Evolutionary conservation across 179 eudicot genomes (phyloP).

Genomic region (Drosera spatulata): DNA sequence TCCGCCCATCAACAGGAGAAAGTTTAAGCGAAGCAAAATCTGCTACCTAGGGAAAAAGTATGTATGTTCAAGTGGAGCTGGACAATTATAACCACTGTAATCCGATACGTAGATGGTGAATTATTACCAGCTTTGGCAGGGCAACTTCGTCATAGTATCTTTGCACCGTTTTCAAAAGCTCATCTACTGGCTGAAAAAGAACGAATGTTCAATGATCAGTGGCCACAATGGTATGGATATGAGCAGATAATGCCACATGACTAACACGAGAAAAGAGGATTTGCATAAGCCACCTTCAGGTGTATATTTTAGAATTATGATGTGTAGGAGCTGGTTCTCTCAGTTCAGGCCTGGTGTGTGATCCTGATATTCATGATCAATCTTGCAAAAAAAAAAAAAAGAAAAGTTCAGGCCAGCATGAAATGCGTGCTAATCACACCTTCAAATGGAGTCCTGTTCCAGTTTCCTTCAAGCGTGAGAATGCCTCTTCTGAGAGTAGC

Average conservation of each 20-base stretch:
- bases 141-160: conserved; percentile 63
- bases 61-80: too few relatives aligned
- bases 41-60: conserved; percentile 36
- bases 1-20: conserved; percentile 87
- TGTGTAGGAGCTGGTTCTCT: too few relatives aligned
- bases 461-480: conserved; percentile 73
- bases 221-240: too few relatives aligned
- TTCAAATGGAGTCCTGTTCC: conserved; percentile 80
- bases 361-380: too few relatives aligned
- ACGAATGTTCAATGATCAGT: not conserved
- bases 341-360: too few relatives aligned
- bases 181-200: conserved; percentile 53
- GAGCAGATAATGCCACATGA: too few relatives aligned
- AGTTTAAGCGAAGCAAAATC: conserved; percentile 86
- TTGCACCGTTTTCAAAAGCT: conserved; percentile 70
- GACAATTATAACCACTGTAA: conserved; percentile 9
- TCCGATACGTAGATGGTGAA: too few relatives aligned
- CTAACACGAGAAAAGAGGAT: too few relatives aligned
- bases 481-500: conserved; percentile 66
- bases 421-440: conserved; percentile 18
- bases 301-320: too few relatives aligned
- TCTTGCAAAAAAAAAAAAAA: too few relatives aligned
- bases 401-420: too few relatives aligned
- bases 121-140: conserved; percentile 65
- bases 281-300: too few relatives aligned